Percentiles rank a stretch among this genome's conserved stretches.
Conservation (phyloP, 768 basidiomycete species). For the Hygrocybe punicea region DNA sequence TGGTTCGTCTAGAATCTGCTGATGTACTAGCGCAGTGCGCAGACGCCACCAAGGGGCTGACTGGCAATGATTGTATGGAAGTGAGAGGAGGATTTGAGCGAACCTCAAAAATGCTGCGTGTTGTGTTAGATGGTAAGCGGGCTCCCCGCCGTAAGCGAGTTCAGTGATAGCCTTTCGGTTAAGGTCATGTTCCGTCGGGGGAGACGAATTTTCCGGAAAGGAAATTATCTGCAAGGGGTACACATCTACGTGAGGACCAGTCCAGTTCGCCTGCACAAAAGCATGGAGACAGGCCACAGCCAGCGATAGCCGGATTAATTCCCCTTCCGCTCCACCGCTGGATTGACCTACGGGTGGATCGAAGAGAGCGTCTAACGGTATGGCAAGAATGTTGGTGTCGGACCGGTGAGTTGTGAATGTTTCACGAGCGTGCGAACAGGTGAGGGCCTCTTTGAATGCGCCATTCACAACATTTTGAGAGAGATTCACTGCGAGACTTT, state of each 20-base stretch:
- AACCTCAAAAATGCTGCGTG: slow-evolving; percentile 68
- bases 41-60: slow-evolving; percentile 80
- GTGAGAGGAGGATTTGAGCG: slow-evolving; percentile 64
- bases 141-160: slow-evolving; percentile 85
- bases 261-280: slow-evolving; percentile 95
- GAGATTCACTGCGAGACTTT: slow-evolving; percentile 23
- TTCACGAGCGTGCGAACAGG: slow-evolving; percentile 41
- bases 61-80: slow-evolving; percentile 46
- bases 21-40: slow-evolving; percentile 67
- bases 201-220: slow-evolving; percentile 20
- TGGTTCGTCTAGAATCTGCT: slow-evolving; percentile 81
- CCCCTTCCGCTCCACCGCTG: slow-evolving; percentile 41
- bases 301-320: slow-evolving; percentile 57
- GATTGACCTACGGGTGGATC: slow-evolving; percentile 17
- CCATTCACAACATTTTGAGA: slow-evolving; percentile 59
- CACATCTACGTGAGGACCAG: slow-evolving; percentile 80
- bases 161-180: slow-evolving; percentile 67
- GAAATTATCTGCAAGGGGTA: slow-evolving; percentile 43
- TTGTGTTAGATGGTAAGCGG: slow-evolving; percentile 87
- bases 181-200: slow-evolving; percentile 47
- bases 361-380: slow-evolving; percentile 40
- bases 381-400: slow-evolving; percentile 21
- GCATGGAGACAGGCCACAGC: slow-evolving; percentile 82
- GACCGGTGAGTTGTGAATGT: slow-evolving; percentile 35
- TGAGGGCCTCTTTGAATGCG: slow-evolving; percentile 52